Conservation (phyloP, 1,284 basidiomycete species). For the Ustilago vetiveriae region DNA sequence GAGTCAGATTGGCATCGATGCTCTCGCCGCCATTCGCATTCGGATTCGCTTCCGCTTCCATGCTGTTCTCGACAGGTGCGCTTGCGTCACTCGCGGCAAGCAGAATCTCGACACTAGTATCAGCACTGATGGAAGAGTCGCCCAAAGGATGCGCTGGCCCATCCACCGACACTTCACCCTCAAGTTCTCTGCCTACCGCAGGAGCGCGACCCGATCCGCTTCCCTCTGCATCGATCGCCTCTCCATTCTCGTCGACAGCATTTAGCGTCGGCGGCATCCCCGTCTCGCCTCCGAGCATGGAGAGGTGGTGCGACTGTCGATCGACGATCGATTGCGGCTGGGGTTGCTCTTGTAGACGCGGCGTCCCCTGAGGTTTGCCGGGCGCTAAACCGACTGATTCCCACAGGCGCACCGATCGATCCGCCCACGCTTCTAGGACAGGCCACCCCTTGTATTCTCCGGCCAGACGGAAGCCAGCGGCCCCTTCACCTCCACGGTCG, state of each 20-base stretch:
- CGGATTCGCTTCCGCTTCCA: neutral
- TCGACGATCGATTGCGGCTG: conserved; percentile 30
- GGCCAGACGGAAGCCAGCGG: conserved; percentile 54
- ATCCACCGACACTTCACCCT: conserved; percentile 25
- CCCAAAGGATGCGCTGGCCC: conserved; percentile 41
- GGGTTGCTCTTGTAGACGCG: conserved; percentile 19
- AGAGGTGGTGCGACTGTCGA: conserved; percentile 30
- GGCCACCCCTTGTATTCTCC: conserved; percentile 66
- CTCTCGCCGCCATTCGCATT: conserved; percentile 1
- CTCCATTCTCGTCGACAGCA: conserved; percentile 43
- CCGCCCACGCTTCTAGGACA: conserved; percentile 65
- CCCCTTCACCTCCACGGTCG: conserved; percentile 59
- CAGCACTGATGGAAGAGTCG: conserved; percentile 23
- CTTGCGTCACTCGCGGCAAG: conserved; percentile 21
- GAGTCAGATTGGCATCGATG: conserved; percentile 24
- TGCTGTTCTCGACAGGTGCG: neutral
- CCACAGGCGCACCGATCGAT: conserved; percentile 60
- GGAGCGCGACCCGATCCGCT: conserved; percentile 19
- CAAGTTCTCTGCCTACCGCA: conserved; percentile 19
- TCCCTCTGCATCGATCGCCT: conserved; percentile 39
- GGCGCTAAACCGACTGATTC: conserved; percentile 54
- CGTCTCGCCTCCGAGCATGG: conserved; percentile 26
- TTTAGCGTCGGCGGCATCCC: conserved; percentile 20
- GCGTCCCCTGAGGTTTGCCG: conserved; percentile 42
- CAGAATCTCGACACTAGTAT: conserved; percentile 30